Conservation (phyloP, 768 basidiomycete genomes). For the Tulasnella sp. region DNA sequence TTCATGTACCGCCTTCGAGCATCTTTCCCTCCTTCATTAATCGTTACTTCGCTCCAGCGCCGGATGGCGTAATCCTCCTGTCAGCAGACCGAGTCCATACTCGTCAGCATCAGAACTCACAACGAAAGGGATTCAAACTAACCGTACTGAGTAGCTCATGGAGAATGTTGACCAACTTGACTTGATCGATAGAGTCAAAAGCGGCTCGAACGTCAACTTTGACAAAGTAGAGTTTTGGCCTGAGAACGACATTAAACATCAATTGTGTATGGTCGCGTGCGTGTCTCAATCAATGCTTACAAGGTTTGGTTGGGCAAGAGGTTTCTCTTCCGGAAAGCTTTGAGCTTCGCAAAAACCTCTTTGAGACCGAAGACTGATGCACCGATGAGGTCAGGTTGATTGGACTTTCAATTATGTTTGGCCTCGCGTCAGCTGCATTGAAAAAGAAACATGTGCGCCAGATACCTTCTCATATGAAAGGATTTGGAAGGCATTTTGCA, state of each 20-base stretch:
- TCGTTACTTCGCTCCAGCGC: conserved; percentile 52
- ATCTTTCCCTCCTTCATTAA: conserved; percentile 44
- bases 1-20: conserved; percentile 55
- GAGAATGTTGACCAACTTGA: conserved; percentile 74
- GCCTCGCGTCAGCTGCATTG: neutral
- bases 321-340: conserved; percentile 51
- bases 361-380: conserved; percentile 79
- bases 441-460: neutral
- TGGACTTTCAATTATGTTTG: conserved; percentile 48
- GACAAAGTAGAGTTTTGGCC: conserved; percentile 89
- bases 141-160: conserved; percentile 71
- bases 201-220: conserved; percentile 95
- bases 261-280: neutral
- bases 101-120: neutral
- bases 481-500: conserved; percentile 81
- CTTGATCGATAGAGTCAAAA: conserved; percentile 94
- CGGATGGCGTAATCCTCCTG: conserved; percentile 73
- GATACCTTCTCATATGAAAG: conserved; percentile 81
- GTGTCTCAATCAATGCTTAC: conserved; percentile 7
- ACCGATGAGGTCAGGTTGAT: conserved; percentile 62
- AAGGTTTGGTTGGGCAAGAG: conserved; percentile 50
- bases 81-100: neutral
- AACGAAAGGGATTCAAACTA: conserved; percentile 4
- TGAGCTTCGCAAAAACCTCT: conserved; percentile 74
- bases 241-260: conserved; percentile 36